phyloP scores from a whole-genome alignment of 129 eudicot species.

The Kitagawia praeruptora region DNA sequence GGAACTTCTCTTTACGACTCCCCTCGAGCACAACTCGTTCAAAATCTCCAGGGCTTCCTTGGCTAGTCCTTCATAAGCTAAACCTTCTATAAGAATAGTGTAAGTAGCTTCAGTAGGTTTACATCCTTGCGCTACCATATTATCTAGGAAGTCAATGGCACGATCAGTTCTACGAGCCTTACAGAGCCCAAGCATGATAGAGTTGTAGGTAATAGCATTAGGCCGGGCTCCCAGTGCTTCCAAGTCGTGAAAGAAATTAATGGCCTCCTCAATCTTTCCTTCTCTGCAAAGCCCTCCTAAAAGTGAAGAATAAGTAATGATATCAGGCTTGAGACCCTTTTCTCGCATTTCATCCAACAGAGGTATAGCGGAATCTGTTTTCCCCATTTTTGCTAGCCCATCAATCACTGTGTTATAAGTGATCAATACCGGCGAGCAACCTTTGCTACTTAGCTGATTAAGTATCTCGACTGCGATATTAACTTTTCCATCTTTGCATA shows the following conservation, averaged over 20 bases:
- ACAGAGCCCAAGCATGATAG: conserved; percentile 72
- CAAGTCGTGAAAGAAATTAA: conserved; percentile 47
- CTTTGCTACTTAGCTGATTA: conserved; percentile 55
- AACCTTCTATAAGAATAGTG: conserved; percentile 70
- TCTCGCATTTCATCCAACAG: conserved; percentile 66
- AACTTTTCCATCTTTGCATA: conserved; percentile 82
- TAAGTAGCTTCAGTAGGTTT: conserved; percentile 77
- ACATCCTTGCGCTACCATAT: conserved; percentile 62
- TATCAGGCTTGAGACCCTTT: conserved; percentile 68
- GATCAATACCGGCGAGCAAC: conserved; percentile 73
- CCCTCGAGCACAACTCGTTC: conserved; percentile 55
- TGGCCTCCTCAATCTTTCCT: conserved; percentile 73
- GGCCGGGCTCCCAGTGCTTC: conserved; percentile 55
- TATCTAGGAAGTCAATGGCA: conserved; percentile 67
- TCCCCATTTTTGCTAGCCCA: conserved; percentile 65
- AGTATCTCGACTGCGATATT: conserved; percentile 69
- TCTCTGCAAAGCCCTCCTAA: conserved; percentile 68
- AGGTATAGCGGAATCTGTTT: conserved; percentile 49
- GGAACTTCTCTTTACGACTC: conserved; percentile 58
- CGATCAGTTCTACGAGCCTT: conserved; percentile 68
- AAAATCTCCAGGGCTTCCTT: conserved; percentile 65
- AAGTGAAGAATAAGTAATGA: conserved; percentile 58
- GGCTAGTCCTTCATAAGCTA: conserved; percentile 61
- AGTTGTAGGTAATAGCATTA: conserved; percentile 54
- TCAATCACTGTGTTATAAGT: conserved; percentile 83